Conservation (phyloP, 2,329 filamentous ascomycete genomes). For the Colletotrichum graminicola region DNA sequence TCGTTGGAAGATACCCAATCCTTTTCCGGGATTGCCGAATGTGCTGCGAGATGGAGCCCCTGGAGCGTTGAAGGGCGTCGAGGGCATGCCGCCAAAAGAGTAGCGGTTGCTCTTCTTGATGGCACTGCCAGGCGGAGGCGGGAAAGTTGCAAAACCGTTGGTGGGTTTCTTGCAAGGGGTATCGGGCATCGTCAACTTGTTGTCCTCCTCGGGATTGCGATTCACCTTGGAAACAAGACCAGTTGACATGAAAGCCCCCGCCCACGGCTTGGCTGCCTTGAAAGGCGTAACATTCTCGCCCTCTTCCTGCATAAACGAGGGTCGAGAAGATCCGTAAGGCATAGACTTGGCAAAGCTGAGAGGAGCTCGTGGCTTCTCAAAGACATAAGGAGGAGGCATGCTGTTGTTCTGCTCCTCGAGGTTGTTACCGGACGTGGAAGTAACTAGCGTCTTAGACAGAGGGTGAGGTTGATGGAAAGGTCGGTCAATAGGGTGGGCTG, state of each 20-base stretch:
- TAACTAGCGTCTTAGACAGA: constrained; percentile 86
- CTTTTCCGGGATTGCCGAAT: constrained; percentile 69
- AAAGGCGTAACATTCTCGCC: constrained; percentile 56
- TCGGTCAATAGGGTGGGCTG: constrained; percentile 62
- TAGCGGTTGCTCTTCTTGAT: constrained; percentile 77
- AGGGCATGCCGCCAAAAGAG: constrained; percentile 79
- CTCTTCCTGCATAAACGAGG: constrained; percentile 47
- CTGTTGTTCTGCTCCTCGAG: constrained; percentile 72
- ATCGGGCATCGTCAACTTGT: constrained; percentile 83
- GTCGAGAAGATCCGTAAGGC: constrained; percentile 66
- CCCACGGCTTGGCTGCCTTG: constrained; percentile 80
- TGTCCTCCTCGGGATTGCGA: constrained; percentile 77
- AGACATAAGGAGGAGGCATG: constrained; percentile 64
- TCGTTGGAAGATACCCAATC: constrained; percentile 75
- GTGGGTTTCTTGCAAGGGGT: constrained; percentile 93
- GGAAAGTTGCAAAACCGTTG: constrained; percentile 76
- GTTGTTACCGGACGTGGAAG: constrained; percentile 86
- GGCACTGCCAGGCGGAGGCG: constrained; percentile 68
- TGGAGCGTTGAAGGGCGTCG: constrained; percentile 81
- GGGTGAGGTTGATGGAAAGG: constrained; percentile 77
- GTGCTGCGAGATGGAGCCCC: constrained; percentile 60
- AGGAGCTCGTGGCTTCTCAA: constrained; percentile 63
- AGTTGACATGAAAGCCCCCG: constrained; percentile 92
- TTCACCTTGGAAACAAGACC: constrained; percentile 96
- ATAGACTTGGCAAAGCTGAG: constrained; percentile 80